These are phyloP conservation scores for Hericium erinaceus DNA, from an alignment of 768 basidiomycete species.

Conservation along the genomic window DNA sequence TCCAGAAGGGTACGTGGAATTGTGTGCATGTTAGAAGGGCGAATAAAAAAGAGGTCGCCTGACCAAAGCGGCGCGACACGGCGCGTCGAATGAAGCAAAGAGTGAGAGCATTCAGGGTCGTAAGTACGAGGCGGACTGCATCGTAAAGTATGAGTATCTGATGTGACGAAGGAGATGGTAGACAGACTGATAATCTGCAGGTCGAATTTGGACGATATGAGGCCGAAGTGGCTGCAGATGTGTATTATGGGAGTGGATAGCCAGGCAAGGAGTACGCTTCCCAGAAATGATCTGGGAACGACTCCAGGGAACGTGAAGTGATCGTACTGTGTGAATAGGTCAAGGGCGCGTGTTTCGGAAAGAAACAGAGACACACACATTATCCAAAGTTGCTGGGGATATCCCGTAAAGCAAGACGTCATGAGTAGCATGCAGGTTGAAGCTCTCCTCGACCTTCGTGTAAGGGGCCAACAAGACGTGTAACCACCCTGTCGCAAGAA, in stretches of 20 bases:
- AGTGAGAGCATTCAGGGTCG: constrained; percentile 50
- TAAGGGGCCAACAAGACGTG: constrained; percentile 79
- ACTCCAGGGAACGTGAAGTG: constrained; percentile 84
- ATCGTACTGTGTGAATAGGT: constrained; percentile 55
- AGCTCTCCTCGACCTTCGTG: constrained; percentile 96
- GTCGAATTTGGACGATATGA: constrained; percentile 48
- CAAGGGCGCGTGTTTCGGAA: too few species aligned
- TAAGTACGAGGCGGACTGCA: constrained; percentile 67
- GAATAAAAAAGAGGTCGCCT: constrained; percentile 46
- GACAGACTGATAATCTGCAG: constrained; percentile 62
- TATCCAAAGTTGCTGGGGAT: constrained; percentile 33
- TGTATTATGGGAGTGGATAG: constrained; percentile 39
- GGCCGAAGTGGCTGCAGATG: constrained; percentile 31
- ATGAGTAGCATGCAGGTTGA: constrained; percentile 86
- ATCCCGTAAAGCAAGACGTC: constrained; percentile 79
- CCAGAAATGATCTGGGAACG: constrained; percentile 81
- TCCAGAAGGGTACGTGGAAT: constrained; percentile 92
- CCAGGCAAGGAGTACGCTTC: constrained; percentile 62
- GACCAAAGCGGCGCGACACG: constrained; percentile 56
- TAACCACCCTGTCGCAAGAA: constrained; percentile 42
- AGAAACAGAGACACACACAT: constrained; percentile 2
- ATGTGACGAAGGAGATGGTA: background rate
- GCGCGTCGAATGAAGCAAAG: constrained; percentile 58
- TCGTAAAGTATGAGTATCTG: background rate
- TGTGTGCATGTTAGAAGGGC: constrained; percentile 66